Conservation (phyloP, 371 early-diverging fungal species). For the Phascolomyces articulosus region DNA sequence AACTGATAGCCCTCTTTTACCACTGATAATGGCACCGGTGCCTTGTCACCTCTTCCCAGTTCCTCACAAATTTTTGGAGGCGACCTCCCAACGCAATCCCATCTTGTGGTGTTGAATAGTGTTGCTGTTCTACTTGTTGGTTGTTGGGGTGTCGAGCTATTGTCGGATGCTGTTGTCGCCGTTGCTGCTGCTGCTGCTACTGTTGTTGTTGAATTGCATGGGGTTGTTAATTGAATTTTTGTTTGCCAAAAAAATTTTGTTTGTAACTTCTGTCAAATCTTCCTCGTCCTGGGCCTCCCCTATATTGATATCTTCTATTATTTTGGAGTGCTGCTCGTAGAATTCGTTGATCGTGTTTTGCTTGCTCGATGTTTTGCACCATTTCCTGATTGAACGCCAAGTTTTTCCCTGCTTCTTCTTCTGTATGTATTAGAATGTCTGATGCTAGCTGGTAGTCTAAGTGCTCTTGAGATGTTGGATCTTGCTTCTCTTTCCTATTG, state of each 20-base stretch:
- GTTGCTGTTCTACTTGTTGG: background rate
- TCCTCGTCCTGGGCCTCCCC: no score
- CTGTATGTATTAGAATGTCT: background rate
- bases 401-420: background rate
- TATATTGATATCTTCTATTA: no score
- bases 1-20: background rate
- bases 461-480: slow-evolving; percentile 6
- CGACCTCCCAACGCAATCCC: background rate
- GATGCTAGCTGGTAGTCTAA: slow-evolving; percentile 10
- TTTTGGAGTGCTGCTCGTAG: background rate
- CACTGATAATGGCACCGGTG: background rate
- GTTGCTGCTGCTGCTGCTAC: no score
- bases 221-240: no score
- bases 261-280: no score
- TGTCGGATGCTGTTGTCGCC: no score
- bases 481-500: slow-evolving; percentile 4
- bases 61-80: background rate
- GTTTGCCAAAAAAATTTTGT: no score
- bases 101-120: background rate
- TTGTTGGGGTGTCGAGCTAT: no score
- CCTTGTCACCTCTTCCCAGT: background rate
- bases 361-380: slow-evolving; percentile 2
- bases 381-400: background rate
- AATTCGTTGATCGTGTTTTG: background rate
- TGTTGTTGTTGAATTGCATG: no score